Conservation (phyloP, 148 eudicot species). For the Vaccinium macrocarpon region DNA sequence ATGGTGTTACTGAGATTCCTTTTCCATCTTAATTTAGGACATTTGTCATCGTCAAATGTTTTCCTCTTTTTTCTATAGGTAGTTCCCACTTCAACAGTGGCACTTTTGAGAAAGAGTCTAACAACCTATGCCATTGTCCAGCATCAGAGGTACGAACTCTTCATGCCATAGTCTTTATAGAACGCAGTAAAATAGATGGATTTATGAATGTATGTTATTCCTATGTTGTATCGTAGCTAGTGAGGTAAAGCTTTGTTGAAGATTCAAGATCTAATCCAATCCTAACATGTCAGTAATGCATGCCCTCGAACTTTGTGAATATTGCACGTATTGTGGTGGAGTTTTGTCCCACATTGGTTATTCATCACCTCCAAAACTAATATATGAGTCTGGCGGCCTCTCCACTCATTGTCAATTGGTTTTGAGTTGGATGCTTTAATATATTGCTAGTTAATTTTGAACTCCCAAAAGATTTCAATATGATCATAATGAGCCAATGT, state of each 20-base stretch:
- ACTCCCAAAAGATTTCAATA: neutral
- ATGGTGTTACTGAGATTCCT: neutral
- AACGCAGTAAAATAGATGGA: neutral
- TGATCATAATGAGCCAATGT: neutral
- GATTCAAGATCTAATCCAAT: neutral
- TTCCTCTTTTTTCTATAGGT: slow-evolving; percentile 31
- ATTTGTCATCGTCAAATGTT: neutral
- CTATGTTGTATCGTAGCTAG: neutral
- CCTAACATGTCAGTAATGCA: neutral
- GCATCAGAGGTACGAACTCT: slow-evolving; percentile 41
- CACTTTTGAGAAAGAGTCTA: slow-evolving; percentile 36
- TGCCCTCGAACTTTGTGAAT: neutral
- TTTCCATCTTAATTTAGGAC: neutral
- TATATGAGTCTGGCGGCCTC: no score
- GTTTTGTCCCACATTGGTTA: no score
- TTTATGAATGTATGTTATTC: neutral
- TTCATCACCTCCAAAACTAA: no score
- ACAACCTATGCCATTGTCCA: slow-evolving; percentile 35
- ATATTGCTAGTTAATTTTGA: neutral
- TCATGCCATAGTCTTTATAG: neutral
- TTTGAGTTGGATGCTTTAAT: no score
- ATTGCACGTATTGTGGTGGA: neutral
- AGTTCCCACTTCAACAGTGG: slow-evolving; percentile 42
- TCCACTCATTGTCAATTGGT: no score
- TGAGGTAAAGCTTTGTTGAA: neutral